These are phyloP conservation scores for Dryadomyces quercivorus DNA, from an alignment of 2,329 filamentous ascomycete genomes.

Conservation along the genomic window DNA sequence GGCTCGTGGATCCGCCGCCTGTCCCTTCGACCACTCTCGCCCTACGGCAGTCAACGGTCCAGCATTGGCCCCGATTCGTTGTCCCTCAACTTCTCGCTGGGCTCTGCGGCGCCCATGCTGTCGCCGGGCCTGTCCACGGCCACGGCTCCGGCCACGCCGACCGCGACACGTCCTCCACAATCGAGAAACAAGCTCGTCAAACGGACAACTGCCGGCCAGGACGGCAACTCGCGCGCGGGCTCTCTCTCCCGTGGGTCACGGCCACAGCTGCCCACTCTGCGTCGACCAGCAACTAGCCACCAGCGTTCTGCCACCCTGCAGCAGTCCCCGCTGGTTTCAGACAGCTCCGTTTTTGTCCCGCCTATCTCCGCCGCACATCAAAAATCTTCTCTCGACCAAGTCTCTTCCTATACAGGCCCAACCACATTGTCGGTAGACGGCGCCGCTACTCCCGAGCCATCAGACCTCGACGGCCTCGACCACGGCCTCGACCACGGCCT, in stretches of 20 bases:
- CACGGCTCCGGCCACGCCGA: too few relatives aligned
- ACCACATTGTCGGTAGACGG: not conserved
- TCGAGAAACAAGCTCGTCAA: constrained; percentile 70
- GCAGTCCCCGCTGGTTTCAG: constrained; percentile 22
- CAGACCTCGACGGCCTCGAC: not conserved
- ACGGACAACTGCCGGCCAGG: constrained; percentile 47
- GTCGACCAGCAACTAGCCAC: constrained; percentile 67
- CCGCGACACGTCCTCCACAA: constrained; percentile 15
- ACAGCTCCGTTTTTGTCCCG: constrained; percentile 10
- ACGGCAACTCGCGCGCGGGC: constrained; percentile 22
- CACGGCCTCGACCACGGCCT: too few relatives aligned
- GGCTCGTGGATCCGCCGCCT: constrained; percentile 63
- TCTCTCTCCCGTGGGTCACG: constrained; percentile 35
- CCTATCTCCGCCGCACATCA: constrained; percentile 10
- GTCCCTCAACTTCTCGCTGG: constrained; percentile 53
- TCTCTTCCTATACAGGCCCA: constrained; percentile 12
- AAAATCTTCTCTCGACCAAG: constrained; percentile 23
- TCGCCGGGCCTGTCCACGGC: constrained; percentile 17
- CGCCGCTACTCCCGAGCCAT: not conserved
- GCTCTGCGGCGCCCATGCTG: constrained; percentile 54
- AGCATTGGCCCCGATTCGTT: constrained; percentile 54
- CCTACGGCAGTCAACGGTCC: constrained; percentile 51
- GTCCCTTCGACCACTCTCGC: constrained; percentile 52
- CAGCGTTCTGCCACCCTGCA: constrained; percentile 62
- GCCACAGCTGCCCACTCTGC: constrained; percentile 52